Conservation (phyloP, 805 yeast genomes). For the Yarrowia divulgata region DNA sequence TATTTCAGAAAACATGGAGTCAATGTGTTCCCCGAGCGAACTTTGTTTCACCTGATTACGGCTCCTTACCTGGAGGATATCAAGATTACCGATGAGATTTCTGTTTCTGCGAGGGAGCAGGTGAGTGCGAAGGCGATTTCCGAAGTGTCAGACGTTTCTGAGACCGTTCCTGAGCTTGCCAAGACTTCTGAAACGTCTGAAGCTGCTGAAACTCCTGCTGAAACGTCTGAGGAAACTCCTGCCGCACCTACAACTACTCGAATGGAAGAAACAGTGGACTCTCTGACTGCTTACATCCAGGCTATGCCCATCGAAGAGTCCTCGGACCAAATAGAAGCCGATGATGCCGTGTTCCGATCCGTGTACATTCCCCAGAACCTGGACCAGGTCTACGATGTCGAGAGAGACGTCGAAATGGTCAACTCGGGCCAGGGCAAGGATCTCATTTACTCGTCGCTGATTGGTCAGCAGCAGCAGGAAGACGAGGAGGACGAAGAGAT, state of each 20-base stretch:
- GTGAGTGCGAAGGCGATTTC: neutral
- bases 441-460: slow-evolving; percentile 56
- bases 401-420: slow-evolving; percentile 77
- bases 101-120: neutral
- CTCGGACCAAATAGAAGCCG: slow-evolving; percentile 59
- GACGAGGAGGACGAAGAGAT: slow-evolving; percentile 43
- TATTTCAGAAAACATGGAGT: slow-evolving; percentile 80
- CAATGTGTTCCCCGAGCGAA: slow-evolving; percentile 79
- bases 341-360: slow-evolving; percentile 88
- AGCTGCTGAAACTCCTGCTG: neutral
- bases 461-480: slow-evolving; percentile 45
- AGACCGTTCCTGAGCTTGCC: slow-evolving; percentile 47
- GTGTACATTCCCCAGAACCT: slow-evolving; percentile 77
- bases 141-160: neutral
- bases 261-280: slow-evolving; percentile 49
- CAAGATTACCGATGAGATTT: slow-evolving; percentile 21
- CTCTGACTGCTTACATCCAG: slow-evolving; percentile 45
- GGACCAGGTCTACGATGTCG: slow-evolving; percentile 59
- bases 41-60: slow-evolving; percentile 77
- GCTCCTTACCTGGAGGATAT: slow-evolving; percentile 47
- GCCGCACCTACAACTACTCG: no score
- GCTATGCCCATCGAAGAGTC: slow-evolving; percentile 46
- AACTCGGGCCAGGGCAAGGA: slow-evolving; percentile 82
- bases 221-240: neutral
- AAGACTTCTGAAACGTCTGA: slow-evolving; percentile 42